Evolutionary conservation across 768 basidiomycete species (phyloP).

Genomic region (Boletellus sp.): DNA sequence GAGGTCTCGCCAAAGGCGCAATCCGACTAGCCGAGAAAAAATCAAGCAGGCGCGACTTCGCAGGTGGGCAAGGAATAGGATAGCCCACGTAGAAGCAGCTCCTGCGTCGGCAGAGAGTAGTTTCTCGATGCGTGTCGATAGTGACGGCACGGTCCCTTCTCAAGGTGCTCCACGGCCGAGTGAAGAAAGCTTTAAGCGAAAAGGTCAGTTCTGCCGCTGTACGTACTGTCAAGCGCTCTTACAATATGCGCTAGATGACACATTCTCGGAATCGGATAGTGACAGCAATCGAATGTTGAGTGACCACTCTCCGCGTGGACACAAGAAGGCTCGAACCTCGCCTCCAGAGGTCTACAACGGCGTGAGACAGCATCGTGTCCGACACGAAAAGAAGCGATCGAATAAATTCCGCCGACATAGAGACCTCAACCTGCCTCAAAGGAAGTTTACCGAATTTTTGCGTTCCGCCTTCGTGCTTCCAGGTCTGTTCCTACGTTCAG

Average conservation of each 20-base stretch:
- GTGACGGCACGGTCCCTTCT: constrained; percentile 13
- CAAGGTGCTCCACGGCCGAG: constrained; percentile 21
- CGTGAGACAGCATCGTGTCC: constrained; percentile 27
- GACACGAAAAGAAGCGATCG: constrained; percentile 42
- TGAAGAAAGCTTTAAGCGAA: constrained; percentile 41
- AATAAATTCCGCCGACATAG: constrained; percentile 38
- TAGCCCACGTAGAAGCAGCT: constrained; percentile 26
- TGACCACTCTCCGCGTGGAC: constrained; percentile 23
- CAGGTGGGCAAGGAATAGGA: constrained; percentile 28
- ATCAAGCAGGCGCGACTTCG: constrained; percentile 23
- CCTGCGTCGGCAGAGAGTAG: constrained; percentile 21
- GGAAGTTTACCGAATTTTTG: constrained; percentile 40
- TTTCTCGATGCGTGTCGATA: constrained; percentile 32
- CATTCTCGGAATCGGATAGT: constrained; percentile 28
- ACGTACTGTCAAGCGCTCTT: background rate
- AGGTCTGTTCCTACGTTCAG: constrained; percentile 14
- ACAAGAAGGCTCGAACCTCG: constrained; percentile 50
- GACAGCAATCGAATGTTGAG: constrained; percentile 27
- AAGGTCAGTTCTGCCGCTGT: constrained; percentile 35
- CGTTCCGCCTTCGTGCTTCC: constrained; percentile 12
- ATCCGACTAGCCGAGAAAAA: constrained; percentile 31
- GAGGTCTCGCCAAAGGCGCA: constrained; percentile 13
- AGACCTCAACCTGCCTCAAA: constrained; percentile 38
- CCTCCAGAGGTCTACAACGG: constrained; percentile 44
- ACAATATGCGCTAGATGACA: constrained; percentile 7